These are phyloP conservation scores for Plasmodium inui DNA, from an alignment of 169 alveolate species.

Conservation along the genomic window DNA sequence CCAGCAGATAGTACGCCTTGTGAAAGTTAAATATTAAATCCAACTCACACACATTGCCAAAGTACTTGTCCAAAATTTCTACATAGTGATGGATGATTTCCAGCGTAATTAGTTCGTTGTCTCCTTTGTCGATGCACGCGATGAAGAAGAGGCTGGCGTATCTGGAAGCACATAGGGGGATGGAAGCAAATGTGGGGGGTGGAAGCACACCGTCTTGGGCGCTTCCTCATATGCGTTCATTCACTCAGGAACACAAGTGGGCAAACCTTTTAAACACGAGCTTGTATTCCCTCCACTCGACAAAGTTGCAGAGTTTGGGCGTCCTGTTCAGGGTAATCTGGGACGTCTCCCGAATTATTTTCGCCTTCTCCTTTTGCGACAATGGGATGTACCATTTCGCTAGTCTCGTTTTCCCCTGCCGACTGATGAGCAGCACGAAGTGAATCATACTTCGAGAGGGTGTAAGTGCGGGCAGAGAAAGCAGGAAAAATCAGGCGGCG, in stretches of 20 bases:
- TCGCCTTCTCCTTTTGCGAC: slow-evolving; percentile 87
- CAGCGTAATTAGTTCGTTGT: slow-evolving; percentile 95
- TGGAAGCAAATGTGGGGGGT: not conserved
- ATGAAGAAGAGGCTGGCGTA: slow-evolving; percentile 98
- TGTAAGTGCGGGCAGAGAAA: not conserved
- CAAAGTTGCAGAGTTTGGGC: slow-evolving; percentile 96
- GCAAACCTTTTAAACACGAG: slow-evolving; percentile 94
- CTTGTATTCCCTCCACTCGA: slow-evolving; percentile 97
- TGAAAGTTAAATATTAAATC: slow-evolving; percentile 98
- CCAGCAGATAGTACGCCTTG: slow-evolving; percentile 92
- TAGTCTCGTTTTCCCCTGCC: slow-evolving; percentile 97
- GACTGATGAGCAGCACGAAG: slow-evolving; percentile 94
- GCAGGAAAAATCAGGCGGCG: not conserved
- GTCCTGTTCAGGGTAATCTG: slow-evolving; percentile 93
- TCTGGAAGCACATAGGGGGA: slow-evolving; percentile 77
- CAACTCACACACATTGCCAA: slow-evolving; percentile 99
- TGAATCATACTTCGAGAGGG: slow-evolving; percentile 90
- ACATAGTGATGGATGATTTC: slow-evolving; percentile 98
- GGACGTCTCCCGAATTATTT: slow-evolving; percentile 92
- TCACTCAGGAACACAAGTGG: not conserved
- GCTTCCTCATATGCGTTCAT: not conserved
- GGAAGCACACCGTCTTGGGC: not conserved
- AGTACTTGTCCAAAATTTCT: slow-evolving; percentile 97
- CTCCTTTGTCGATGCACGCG: slow-evolving; percentile 96
- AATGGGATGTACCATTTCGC: slow-evolving; percentile 94